These are phyloP conservation scores for Salix purpurea DNA, from an alignment of 345 rosid genomes.

Conservation along the genomic window DNA sequence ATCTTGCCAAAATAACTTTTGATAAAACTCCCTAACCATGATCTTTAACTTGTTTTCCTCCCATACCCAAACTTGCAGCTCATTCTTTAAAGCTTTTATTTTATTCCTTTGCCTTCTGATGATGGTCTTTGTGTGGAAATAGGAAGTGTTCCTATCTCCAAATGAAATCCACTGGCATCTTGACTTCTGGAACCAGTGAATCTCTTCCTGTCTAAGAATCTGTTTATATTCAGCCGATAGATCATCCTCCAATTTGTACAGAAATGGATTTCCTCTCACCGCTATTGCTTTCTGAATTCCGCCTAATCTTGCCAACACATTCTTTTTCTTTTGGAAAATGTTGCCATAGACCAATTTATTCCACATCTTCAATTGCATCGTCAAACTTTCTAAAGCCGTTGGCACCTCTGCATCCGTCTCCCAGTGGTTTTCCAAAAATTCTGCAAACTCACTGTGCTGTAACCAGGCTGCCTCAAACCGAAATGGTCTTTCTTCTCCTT, in stretches of 20 bases:
- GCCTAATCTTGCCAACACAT: accelerated
- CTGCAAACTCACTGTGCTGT: accelerated
- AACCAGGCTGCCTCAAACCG: neutral
- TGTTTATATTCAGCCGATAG: neutral
- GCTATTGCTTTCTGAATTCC: neutral
- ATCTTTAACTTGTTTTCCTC: neutral
- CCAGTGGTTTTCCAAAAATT: neutral
- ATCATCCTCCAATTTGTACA: neutral
- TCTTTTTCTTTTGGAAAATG: neutral
- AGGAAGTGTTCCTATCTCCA: neutral
- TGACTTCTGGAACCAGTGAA: neutral
- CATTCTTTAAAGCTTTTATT: neutral
- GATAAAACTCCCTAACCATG: neutral
- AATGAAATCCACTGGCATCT: accelerated
- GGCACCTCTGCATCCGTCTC: neutral
- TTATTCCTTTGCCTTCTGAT: neutral
- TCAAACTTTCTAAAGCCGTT: accelerated
- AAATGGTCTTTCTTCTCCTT: neutral
- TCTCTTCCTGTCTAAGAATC: neutral
- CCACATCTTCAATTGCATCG: neutral
- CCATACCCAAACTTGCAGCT: accelerated
- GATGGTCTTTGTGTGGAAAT: neutral
- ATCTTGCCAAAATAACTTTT: neutral
- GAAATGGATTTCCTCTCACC: accelerated
- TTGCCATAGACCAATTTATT: neutral